These are phyloP conservation scores for Skeletonema tropicum DNA, from an alignment of 108 stramenopile genomes.

Conservation along the genomic window DNA sequence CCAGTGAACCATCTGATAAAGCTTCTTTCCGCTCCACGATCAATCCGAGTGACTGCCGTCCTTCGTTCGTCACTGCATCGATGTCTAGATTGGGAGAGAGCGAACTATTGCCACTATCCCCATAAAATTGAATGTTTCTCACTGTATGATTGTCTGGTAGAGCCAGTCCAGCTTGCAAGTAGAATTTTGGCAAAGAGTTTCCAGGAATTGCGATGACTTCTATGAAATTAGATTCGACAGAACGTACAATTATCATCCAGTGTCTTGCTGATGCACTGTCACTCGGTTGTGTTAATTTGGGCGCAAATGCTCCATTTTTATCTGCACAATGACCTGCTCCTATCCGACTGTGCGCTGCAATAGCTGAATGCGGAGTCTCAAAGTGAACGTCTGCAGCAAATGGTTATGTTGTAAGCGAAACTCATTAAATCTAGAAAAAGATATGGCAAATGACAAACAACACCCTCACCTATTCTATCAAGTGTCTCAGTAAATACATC, in stretches of 20 bases:
- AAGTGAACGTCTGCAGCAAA: background rate
- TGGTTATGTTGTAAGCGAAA: background rate
- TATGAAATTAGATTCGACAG: slow-evolving; percentile 24
- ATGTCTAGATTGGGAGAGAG: slow-evolving; percentile 55
- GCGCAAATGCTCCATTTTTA: slow-evolving; percentile 30
- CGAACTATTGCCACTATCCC: slow-evolving; percentile 75
- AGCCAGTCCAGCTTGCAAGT: slow-evolving; percentile 43
- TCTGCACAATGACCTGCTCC: slow-evolving; percentile 9
- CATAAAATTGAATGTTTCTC: slow-evolving; percentile 64
- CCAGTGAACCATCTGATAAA: slow-evolving; percentile 8
- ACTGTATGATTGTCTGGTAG: slow-evolving; percentile 33
- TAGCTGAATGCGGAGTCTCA: background rate
- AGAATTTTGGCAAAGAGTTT: slow-evolving; percentile 26
- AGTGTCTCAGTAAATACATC: slow-evolving; percentile 27
- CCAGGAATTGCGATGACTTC: slow-evolving; percentile 65
- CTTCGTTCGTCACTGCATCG: slow-evolving; percentile 60
- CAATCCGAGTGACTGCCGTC: slow-evolving; percentile 66
- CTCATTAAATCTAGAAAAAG: background rate
- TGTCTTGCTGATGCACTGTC: slow-evolving; percentile 38
- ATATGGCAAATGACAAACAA: background rate
- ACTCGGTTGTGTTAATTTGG: slow-evolving; percentile 17
- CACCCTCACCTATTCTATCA: slow-evolving; percentile 27
- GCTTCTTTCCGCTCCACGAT: slow-evolving; percentile 26
- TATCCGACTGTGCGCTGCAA: background rate
- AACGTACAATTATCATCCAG: slow-evolving; percentile 63